A percentile compares a stretch with the other conserved stretches of the same genome.
These are phyloP conservation scores for Chlorella sp. DNA, from an alignment of 139 green algal species.

Conservation along the genomic window DNA sequence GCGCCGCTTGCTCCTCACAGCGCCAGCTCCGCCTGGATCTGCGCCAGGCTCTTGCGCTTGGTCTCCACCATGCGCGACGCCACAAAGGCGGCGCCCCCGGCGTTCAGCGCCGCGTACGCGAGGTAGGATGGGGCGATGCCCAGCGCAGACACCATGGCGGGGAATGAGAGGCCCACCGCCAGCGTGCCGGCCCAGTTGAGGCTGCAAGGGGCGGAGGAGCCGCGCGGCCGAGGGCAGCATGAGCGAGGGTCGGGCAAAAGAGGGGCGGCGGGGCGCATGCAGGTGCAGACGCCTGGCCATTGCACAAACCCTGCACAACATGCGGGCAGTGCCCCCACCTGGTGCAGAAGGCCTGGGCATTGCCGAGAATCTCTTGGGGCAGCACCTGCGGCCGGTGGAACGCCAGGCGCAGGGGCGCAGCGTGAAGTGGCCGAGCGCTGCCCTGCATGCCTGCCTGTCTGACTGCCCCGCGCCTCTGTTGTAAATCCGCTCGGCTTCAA, in stretches of 20 bases:
- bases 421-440: too few species aligned
- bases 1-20: too few species aligned
- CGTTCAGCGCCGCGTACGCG: conserved; percentile 55
- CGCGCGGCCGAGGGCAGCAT: too few species aligned
- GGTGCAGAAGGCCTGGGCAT: conserved; percentile 47
- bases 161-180: conserved; percentile 49
- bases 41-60: conserved; percentile 32
- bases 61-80: conserved; percentile 59
- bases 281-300: too few species aligned
- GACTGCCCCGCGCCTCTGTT: not conserved
- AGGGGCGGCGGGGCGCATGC: too few species aligned
- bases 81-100: conserved; percentile 41
- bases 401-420: too few species aligned
- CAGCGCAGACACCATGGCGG: conserved; percentile 48
- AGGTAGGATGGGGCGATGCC: conserved; percentile 54
- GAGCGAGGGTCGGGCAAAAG: too few species aligned
- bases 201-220: too few species aligned
- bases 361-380: not conserved
- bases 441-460: not conserved
- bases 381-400: not conserved
- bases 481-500: not conserved
- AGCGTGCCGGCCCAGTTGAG: conserved; percentile 61
- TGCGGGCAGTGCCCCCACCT: too few species aligned
- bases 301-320: too few species aligned
- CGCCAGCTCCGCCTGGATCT: conserved; percentile 1